Evolutionary conservation across 129 eudicot genomes (phyloP), one percentile per base, ranked within the genome.

Genomic region (Saussurea involucrata): DNA sequence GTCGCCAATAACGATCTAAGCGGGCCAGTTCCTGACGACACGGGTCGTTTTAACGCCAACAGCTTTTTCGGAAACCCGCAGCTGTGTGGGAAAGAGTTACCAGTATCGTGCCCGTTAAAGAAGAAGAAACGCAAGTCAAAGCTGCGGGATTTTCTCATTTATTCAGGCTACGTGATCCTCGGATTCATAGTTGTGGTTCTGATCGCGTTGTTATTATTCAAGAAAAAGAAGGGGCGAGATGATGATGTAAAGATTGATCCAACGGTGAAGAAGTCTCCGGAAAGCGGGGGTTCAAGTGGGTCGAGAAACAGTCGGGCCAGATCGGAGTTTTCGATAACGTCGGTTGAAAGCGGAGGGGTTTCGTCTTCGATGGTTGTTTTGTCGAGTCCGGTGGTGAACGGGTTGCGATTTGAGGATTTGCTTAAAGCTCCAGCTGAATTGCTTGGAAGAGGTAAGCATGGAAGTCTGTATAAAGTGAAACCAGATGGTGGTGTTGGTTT

Each of bases 401-500:
- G 85, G 83, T 71, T 91, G 64, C 85, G 49, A 20, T 91, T 91
- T 8, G 89, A 91, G 86, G 97, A 91, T 63, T 64, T 91, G 83
- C 83, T 89, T 33, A 66, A 77, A 34, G 88, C 97, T 25, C 97
- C 97, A 13, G 97, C 95, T 15, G 95, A 91, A 49, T 44, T 91
- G 87, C 73, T 91, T 4, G 84, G 90, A 18, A 83, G 94, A 71
- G 95, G 95, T 18, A 87, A 86, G 61, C 84, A 85, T 57, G 97
- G 97, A 32, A 91, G 90, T 70, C 78, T 85, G 27, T 91, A 91
- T 70, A 87, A 85, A 81, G 97, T 91, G 15, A 85, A 65, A 20
- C 80, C 85, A 11, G 67, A 76, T 2, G 80, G 71, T 0, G 83
- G 87, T 17, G 66, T 72, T 74, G 37, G 44, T 22, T 36, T 91